phyloP scores from a whole-genome alignment of 306 rosid genomes.

The Adenanthera pavonina region DNA sequence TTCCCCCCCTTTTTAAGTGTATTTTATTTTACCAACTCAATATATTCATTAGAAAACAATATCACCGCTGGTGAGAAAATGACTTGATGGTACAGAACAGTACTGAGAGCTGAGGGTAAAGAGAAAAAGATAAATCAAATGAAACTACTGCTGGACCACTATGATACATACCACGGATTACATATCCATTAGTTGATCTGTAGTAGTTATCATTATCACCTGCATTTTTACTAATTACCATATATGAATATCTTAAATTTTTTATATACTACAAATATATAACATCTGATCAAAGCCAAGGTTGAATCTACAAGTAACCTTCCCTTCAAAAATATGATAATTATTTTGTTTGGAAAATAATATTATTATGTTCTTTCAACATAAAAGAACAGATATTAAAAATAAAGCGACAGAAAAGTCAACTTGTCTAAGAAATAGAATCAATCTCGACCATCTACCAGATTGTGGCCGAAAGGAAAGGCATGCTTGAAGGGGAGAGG shows the following conservation, averaged over 20 bases:
- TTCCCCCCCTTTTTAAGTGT: neutral
- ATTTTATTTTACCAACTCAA: conserved; percentile 30
- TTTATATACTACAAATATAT: neutral
- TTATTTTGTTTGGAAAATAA: neutral
- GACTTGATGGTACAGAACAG: conserved; percentile 48
- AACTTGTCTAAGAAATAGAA: neutral
- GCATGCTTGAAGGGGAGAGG: neutral
- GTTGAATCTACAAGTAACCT: conserved; percentile 14
- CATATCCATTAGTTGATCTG: conserved; percentile 17
- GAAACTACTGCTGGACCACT: conserved; percentile 41
- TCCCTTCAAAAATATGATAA: conserved; percentile 12
- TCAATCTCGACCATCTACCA: neutral
- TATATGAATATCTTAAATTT: neutral
- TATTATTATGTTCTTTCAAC: neutral
- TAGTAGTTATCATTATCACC: conserved; percentile 11
- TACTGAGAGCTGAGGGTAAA: conserved; percentile 34
- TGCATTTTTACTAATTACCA: conserved; percentile 26
- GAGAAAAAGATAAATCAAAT: conserved; percentile 11
- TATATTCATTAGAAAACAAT: conserved; percentile 43
- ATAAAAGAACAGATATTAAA: neutral
- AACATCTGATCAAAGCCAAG: neutral
- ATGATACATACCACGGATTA: conserved; percentile 15
- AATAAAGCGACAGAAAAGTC: neutral
- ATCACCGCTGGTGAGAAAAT: conserved; percentile 46
- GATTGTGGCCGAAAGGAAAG: neutral